phyloP scores from a whole-genome alignment of 2,329 filamentous ascomycete species.

The Aspergillus niger region DNA sequence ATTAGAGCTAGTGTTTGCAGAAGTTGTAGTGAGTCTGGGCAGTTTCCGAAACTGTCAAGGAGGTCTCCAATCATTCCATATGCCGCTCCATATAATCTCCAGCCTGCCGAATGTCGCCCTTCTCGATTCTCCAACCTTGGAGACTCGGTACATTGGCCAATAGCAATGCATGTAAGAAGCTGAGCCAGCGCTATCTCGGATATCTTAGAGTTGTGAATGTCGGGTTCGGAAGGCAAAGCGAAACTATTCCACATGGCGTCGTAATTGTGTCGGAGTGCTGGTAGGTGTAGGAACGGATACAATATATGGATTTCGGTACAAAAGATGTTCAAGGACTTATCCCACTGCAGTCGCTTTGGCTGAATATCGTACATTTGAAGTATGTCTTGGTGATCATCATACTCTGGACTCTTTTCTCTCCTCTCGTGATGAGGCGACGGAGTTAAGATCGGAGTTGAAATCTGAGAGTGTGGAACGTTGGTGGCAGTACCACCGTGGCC shows the following conservation, averaged over 20 bases:
- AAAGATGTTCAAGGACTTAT: constrained; percentile 19
- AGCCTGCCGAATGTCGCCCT: constrained; percentile 26
- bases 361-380: constrained; percentile 14
- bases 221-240: not conserved
- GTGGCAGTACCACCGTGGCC: not conserved
- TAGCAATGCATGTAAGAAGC: constrained; percentile 23
- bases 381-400: constrained; percentile 2
- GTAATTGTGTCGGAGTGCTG: constrained; percentile 19
- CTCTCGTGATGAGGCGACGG: not conserved
- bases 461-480: not conserved
- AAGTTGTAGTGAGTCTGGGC: constrained; percentile 16
- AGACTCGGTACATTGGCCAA: constrained; percentile 26
- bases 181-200: constrained; percentile 12
- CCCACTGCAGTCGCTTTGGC: constrained; percentile 17
- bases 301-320: constrained; percentile 27
- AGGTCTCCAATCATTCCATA: constrained; percentile 25
- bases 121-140: constrained; percentile 17
- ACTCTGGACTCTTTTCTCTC: not conserved
- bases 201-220: too few species aligned
- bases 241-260: constrained; percentile 14
- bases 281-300: constrained; percentile 27
- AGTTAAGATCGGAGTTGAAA: not conserved
- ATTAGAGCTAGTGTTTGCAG: constrained; percentile 23
- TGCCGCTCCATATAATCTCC: constrained; percentile 27
- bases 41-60: constrained; percentile 18